A percentile compares a stretch with the other conserved stretches of the same genome.
phyloP scores from a whole-genome alignment of 192 early-diverging fungal species.

The Podila epicladia region DNA sequence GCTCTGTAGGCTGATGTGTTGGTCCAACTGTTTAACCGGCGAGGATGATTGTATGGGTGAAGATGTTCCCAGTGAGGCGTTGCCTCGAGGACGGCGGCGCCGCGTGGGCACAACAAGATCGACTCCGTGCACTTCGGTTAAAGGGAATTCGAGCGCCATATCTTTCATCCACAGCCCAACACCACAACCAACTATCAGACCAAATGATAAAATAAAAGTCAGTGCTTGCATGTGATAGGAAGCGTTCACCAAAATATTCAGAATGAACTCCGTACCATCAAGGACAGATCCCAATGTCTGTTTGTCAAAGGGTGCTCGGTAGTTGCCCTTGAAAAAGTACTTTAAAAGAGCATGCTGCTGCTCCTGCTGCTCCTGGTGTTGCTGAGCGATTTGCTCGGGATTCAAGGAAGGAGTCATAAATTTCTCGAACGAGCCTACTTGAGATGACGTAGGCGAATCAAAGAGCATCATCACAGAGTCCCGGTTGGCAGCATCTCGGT shows the following conservation, averaged over 20 bases:
- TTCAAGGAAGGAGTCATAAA: neutral
- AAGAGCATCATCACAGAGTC: constrained; percentile 29
- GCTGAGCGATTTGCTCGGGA: constrained; percentile 24
- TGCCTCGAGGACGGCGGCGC: constrained; percentile 17
- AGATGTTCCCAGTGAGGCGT: neutral
- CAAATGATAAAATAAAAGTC: neutral
- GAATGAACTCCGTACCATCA: constrained; percentile 23
- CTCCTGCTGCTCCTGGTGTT: constrained; percentile 25
- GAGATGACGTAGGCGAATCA: constrained; percentile 15
- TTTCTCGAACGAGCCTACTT: neutral
- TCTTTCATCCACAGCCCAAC: constrained; percentile 45
- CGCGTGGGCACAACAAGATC: constrained; percentile 29
- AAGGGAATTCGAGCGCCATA: constrained; percentile 47
- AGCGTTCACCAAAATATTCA: neutral
- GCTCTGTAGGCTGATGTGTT: neutral
- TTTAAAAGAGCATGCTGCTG: constrained; percentile 42
- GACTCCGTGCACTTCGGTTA: constrained; percentile 45
- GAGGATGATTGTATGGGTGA: neutral
- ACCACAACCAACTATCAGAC: constrained; percentile 39
- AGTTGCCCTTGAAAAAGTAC: constrained; percentile 48
- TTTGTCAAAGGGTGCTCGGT: constrained; percentile 33
- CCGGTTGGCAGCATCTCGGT: constrained; percentile 17
- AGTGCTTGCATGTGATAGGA: neutral
- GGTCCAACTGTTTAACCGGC: neutral
- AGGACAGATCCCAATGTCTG: constrained; percentile 31